These are phyloP conservation scores for Leptographium procerum DNA, from an alignment of 2,329 filamentous ascomycete species.

Conservation along the genomic window DNA sequence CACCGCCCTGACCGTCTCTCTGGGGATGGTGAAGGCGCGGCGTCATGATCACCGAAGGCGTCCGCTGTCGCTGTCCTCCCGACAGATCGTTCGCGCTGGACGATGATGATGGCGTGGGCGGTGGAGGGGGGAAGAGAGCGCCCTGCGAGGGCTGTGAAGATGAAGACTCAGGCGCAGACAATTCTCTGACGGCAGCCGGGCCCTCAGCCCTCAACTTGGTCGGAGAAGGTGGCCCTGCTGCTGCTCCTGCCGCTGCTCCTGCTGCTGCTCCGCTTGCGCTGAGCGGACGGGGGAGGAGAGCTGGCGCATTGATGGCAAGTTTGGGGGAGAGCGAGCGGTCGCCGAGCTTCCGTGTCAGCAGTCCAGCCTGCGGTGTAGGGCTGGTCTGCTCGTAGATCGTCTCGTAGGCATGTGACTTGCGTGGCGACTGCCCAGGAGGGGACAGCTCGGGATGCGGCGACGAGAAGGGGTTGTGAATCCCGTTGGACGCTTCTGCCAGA, in stretches of 20 bases:
- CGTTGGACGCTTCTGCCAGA: slow-evolving; percentile 16
- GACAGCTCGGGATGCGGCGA: slow-evolving; percentile 29
- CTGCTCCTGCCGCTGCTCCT: too few relatives aligned
- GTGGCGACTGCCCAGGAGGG: slow-evolving; percentile 28
- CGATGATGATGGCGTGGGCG: slow-evolving; percentile 1
- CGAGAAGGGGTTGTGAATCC: slow-evolving; percentile 28
- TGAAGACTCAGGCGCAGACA: background rate
- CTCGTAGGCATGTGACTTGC: slow-evolving; percentile 27
- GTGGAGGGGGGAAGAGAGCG: background rate
- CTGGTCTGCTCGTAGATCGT: slow-evolving; percentile 24
- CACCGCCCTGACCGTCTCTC: slow-evolving; percentile 8
- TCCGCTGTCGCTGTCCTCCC: slow-evolving; percentile 11
- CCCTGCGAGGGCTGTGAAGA: background rate
- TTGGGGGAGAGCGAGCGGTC: background rate
- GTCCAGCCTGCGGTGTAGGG: slow-evolving; percentile 10
- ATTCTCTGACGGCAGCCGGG: background rate
- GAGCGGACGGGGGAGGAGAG: slow-evolving; percentile 7
- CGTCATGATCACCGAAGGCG: slow-evolving; percentile 10
- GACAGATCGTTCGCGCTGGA: background rate
- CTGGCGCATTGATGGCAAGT: slow-evolving; percentile 5
- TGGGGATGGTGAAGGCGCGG: slow-evolving; percentile 19
- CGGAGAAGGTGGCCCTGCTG: background rate
- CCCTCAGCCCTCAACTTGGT: background rate
- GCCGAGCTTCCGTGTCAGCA: background rate
- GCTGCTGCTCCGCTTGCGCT: background rate